Conservation (phyloP, 495 filamentous ascomycete species). For the Ascobolus immersus region DNA sequence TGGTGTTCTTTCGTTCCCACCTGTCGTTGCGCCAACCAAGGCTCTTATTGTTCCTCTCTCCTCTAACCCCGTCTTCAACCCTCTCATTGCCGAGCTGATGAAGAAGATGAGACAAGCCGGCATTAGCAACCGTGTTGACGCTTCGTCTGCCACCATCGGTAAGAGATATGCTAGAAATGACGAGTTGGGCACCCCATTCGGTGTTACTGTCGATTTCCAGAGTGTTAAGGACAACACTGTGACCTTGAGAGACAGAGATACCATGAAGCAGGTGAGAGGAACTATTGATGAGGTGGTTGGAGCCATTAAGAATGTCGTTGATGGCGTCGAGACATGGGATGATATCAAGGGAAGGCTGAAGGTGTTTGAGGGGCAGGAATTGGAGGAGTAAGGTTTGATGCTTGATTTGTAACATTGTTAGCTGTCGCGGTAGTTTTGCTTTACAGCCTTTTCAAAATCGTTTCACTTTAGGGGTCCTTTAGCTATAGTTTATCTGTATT, state of each 20-base stretch:
- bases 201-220: slow-evolving; percentile 52
- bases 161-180: slow-evolving; percentile 51
- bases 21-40: slow-evolving; percentile 46
- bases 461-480: too few relatives aligned
- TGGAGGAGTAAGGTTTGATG: slow-evolving; percentile 22
- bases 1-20: slow-evolving; percentile 50
- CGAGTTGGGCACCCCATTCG: slow-evolving; percentile 46
- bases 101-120: slow-evolving; percentile 32
- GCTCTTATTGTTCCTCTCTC: slow-evolving; percentile 51
- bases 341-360: slow-evolving; percentile 30
- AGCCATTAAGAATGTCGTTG: slow-evolving; percentile 27
- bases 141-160: slow-evolving; percentile 42
- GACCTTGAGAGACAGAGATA: slow-evolving; percentile 49
- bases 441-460: too few relatives aligned
- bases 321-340: slow-evolving; percentile 9
- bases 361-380: slow-evolving; percentile 41
- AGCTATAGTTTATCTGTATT: too few relatives aligned
- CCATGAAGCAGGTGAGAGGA: slow-evolving; percentile 45
- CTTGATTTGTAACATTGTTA: background rate
- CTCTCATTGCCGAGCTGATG: slow-evolving; percentile 29
- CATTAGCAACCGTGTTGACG: slow-evolving; percentile 40
- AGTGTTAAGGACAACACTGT: slow-evolving; percentile 41
- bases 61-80: slow-evolving; percentile 31
- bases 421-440: too few relatives aligned
- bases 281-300: slow-evolving; percentile 33